Evolutionary conservation across 768 basidiomycete species (phyloP), one percentile per base, ranked within the genome.

Genomic region (Termitomyces sp.): DNA sequence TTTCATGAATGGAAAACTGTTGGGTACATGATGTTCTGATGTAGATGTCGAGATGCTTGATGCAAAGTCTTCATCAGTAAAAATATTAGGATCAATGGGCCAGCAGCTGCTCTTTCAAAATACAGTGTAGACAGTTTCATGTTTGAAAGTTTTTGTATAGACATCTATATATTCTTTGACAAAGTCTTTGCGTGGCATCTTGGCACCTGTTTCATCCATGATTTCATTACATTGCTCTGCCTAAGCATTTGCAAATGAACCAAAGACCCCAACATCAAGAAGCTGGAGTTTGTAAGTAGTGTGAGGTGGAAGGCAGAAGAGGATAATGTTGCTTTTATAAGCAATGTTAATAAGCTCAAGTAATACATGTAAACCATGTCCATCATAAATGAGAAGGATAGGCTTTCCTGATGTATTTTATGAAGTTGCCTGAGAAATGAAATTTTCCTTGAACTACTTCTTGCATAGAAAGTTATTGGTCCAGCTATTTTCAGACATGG

Each of bases 361-460:
- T 0, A 64, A 68, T 27, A 56, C 54, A 62, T 81, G 79, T 0
- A 77, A 80, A 43, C 67, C 69, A 65, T 81, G 79, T 1, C 79
- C 76, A 68, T 81, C 73, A 21, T 67, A 68, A 34, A 78, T 71
- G 32, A 81, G 73, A 0, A 80, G 55, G 29, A 77, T 73, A 10
- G 62, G 63, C 23, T 69, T n/a, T 32, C 47, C 47, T 34, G 31
- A 49, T 29, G 11, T 25, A 35, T 49, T 67, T 3, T 55, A 19
- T 14, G 29, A 3, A 29, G 29, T 29, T 29, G 29, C 29, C 29
- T 7, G 7, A 29, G 29, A 7, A 29, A 29, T 29, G n/a, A 29
- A 29, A 29, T 29, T 29, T 29, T 29, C 29, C 29, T 29, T 29
- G 29, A 29, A 29, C 29, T 7, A 29, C 29, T 29, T 7, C 29